These are phyloP conservation scores for Ceratobasidium sp. DNA, from an alignment of 1,284 basidiomycete genomes.

Conservation along the genomic window DNA sequence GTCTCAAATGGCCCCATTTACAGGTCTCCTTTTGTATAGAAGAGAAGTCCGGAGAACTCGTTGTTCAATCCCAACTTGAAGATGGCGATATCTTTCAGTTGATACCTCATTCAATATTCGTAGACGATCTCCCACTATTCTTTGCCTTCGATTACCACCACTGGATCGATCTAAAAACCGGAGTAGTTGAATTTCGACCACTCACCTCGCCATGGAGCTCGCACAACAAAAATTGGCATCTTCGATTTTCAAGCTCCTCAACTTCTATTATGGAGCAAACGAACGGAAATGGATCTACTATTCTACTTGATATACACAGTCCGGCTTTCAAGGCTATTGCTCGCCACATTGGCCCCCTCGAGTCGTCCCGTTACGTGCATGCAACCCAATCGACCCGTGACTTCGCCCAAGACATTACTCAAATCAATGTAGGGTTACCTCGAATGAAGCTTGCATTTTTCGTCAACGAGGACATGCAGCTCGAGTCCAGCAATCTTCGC, in stretches of 20 bases:
- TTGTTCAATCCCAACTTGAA: too few species aligned
- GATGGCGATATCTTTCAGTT: too few species aligned
- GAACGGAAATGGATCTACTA: not conserved
- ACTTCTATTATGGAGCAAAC: not conserved
- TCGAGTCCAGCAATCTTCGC: constrained; percentile 50
- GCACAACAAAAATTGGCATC: not conserved
- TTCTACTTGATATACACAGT: constrained; percentile 14
- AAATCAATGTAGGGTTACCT: constrained; percentile 44
- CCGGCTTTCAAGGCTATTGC: not conserved
- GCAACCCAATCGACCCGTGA: not conserved
- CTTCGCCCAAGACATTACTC: too few species aligned
- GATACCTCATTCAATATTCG: constrained; percentile 19
- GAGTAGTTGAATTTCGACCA: constrained; percentile 33
- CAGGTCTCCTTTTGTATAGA: constrained; percentile 8
- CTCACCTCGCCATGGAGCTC: not conserved
- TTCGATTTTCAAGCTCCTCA: not conserved
- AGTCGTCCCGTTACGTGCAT: constrained; percentile 12
- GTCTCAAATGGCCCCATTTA: not conserved
- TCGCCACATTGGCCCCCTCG: constrained; percentile 12
- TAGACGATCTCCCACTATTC: constrained; percentile 24
- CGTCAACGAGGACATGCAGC: constrained; percentile 42
- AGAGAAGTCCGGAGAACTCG: not conserved
- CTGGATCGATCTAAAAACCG: constrained; percentile 33
- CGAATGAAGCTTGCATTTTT: constrained; percentile 50
- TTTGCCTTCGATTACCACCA: constrained; percentile 37